Evolutionary conservation across 2,329 filamentous ascomycete genomes (phyloP), one percentile per base, ranked within the genome.

Genomic region (Tolypocladium sp.): DNA sequence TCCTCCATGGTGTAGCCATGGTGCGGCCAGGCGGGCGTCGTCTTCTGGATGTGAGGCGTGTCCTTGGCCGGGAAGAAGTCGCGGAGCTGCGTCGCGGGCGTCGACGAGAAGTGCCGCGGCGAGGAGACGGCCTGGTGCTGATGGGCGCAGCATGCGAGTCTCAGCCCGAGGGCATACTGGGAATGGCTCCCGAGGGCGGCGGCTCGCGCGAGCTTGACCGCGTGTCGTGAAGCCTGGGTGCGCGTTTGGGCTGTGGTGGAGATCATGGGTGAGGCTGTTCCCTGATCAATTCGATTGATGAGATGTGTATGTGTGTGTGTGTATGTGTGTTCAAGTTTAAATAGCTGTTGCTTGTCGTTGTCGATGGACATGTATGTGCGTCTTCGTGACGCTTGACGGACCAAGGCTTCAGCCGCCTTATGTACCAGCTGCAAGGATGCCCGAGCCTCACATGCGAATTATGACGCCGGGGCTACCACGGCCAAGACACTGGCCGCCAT

Each of bases 1-100:
- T 97, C 88, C 62, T 89, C 80, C 68, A 89, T 82, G 35, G 88
- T 90, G 72, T 90, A 96, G 61, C 86, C 82, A 61, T 86, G 86
- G 68, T 90, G 87, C 38, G 81, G 81, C 87, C 88, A 92, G 62
- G 87, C 82, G 7, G 87, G 78, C 20, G 81, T 80, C 0, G 87
- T 88, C 60, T 78, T 78, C 49, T 82, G 78, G 68, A 90, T 88
- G 59, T 81, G 77, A 25, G 80, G 74, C 3, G 84, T 86, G 66
- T 86, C 81, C 65, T 81, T 82, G 62, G 74, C 70, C 33, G 87
- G 86, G 65, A 89, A 89, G 73, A 86, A 84, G 64, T 84, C 82
- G n/a, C 74, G 76, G 53, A 85, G 77, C 52, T 72, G 77, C 30
- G 69, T 67, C 35, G 66, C 64, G 0, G 73, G 72, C 1, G 82